Conservation (phyloP, 257 asterid genomes). For the Mitragyna speciosa region DNA sequence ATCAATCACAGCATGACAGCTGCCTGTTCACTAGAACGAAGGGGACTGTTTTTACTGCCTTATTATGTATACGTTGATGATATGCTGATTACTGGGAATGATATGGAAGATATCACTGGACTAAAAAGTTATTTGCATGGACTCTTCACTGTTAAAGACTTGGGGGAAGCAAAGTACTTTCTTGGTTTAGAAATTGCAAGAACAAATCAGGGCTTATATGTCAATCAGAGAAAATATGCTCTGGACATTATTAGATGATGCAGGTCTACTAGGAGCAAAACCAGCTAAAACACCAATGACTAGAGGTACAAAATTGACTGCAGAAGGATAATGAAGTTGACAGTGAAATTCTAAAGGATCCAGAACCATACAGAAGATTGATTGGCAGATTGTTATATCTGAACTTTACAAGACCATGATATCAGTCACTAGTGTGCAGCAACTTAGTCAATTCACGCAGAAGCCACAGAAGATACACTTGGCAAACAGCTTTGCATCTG, state of each 20-base stretch:
- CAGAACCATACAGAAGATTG: neutral
- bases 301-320: too few species aligned
- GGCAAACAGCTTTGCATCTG: neutral
- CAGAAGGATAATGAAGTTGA: too few species aligned
- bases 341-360: neutral
- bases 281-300: too few species aligned
- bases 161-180: neutral
- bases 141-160: neutral
- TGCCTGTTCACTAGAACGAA: neutral
- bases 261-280: too few species aligned
- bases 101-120: neutral
- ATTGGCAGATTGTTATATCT: neutral
- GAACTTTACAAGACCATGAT: neutral
- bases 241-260: neutral
- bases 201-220: neutral
- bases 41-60: neutral
- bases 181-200: neutral
- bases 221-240: neutral
- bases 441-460: neutral
- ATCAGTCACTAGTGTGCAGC: neutral
- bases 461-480: neutral
- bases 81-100: neutral
- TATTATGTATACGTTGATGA: neutral
- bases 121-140: neutral
- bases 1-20: neutral